A percentile compares a stretch with the other conserved stretches of the same genome.
These are phyloP conservation scores for Arthrocladium fulminans DNA, from an alignment of 2,329 filamentous ascomycete genomes.

Conservation along the genomic window DNA sequence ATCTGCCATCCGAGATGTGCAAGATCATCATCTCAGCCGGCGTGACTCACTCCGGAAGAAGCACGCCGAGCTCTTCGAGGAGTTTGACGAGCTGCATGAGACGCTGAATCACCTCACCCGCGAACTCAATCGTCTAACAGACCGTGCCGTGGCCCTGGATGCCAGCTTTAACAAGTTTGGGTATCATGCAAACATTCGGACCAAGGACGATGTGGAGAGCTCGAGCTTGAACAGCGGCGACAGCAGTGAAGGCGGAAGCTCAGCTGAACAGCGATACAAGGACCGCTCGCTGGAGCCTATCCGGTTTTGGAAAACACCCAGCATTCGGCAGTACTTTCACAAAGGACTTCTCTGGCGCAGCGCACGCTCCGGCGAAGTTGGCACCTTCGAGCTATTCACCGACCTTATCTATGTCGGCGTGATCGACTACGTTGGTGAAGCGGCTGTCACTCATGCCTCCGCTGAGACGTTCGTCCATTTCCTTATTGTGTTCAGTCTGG, in stretches of 20 bases:
- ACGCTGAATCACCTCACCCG: constrained; percentile 45
- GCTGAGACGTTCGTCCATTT: constrained; percentile 51
- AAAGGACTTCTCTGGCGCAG: constrained; percentile 56
- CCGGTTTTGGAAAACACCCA: constrained; percentile 51
- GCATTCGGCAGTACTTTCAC: constrained; percentile 58
- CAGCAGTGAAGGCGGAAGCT: constrained; percentile 9
- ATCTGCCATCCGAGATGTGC: constrained; percentile 43
- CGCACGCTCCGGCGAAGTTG: constrained; percentile 50
- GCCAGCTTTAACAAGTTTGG: constrained; percentile 57
- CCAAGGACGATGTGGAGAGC: constrained; percentile 30
- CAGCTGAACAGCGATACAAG: constrained; percentile 12
- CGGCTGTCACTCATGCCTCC: constrained; percentile 47
- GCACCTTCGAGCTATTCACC: constrained; percentile 56
- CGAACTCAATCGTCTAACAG: constrained; percentile 47
- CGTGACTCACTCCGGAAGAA: constrained; percentile 40
- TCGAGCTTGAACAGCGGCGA: constrained; percentile 17
- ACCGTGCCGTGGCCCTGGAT: constrained; percentile 47
- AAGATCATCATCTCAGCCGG: constrained; percentile 45
- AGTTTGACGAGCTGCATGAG: constrained; percentile 48
- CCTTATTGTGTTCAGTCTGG: constrained; percentile 52
- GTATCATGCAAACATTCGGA: constrained; percentile 50
- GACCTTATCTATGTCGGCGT: constrained; percentile 58
- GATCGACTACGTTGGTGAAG: constrained; percentile 55
- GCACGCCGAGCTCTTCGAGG: constrained; percentile 45
- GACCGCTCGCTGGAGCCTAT: constrained; percentile 34